Evolutionary conservation across 768 basidiomycete genomes (phyloP).

Genomic region (Peribolospora kevripleyi): DNA sequence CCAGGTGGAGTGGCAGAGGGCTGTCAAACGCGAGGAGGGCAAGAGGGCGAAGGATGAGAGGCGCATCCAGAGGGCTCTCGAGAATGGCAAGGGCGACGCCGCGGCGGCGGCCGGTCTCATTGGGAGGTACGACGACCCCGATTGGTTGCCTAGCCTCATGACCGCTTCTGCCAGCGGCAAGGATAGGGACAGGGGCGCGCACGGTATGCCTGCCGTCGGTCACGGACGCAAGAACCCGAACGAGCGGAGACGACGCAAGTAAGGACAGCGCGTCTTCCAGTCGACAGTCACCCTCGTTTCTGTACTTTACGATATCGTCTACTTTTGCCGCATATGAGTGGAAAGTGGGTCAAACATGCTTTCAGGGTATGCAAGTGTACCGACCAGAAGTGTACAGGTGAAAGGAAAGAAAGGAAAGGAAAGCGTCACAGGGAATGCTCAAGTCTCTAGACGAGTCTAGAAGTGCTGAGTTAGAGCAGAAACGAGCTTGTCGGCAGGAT

Average conservation of each 20-base stretch:
- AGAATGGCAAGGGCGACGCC: neutral
- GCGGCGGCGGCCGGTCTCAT: conserved; percentile 4
- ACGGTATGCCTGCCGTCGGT: conserved; percentile 58
- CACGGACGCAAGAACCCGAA: conserved; percentile 78
- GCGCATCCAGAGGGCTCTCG: conserved; percentile 23
- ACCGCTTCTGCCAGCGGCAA: conserved; percentile 34
- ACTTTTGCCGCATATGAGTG: too few species aligned
- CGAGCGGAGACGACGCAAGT: conserved; percentile 33
- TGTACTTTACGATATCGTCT: too few species aligned
- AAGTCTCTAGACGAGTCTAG: too few species aligned
- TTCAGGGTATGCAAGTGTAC: too few species aligned
- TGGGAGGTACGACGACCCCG: conserved; percentile 6
- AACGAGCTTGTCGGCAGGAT: conserved; percentile 32
- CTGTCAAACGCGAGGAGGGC: conserved; percentile 49
- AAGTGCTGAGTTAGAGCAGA: neutral
- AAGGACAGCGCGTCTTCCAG: neutral
- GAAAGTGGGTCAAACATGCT: too few species aligned
- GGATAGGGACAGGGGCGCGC: conserved; percentile 34
- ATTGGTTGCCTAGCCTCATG: conserved; percentile 10
- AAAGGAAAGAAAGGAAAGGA: too few species aligned
- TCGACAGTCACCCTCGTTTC: too few species aligned
- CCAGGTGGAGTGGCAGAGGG: conserved; percentile 62
- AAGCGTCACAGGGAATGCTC: too few species aligned
- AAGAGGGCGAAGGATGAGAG: conserved; percentile 55
- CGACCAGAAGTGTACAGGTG: too few species aligned